Conservation (phyloP, 2,329 filamentous ascomycete genomes). For the Arachnomyces sp. region DNA sequence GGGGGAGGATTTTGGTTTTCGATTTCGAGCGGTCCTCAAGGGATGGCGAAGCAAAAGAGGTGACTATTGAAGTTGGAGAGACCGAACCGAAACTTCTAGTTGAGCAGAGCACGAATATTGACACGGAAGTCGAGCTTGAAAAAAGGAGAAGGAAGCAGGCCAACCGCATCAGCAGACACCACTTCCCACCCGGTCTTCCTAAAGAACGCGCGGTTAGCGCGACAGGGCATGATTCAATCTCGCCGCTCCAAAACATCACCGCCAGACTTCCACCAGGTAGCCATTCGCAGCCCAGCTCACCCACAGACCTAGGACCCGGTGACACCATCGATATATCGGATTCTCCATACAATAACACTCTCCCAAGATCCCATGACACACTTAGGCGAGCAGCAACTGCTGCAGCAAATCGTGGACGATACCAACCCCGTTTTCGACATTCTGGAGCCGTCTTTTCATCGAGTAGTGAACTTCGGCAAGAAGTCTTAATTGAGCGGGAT, state of each 20-base stretch:
- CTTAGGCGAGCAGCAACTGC: conserved; percentile 65
- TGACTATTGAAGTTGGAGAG: conserved; percentile 68
- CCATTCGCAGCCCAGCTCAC: conserved; percentile 19
- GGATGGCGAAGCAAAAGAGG: conserved; percentile 50
- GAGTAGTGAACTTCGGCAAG: conserved; percentile 45
- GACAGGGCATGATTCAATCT: conserved; percentile 9
- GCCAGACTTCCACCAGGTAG: conserved; percentile 20
- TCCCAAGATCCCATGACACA: conserved; percentile 62
- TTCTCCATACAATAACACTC: conserved; percentile 64
- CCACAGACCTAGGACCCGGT: conserved; percentile 14
- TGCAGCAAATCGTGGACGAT: conserved; percentile 64
- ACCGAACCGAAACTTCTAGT: conserved; percentile 61
- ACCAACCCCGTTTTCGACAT: conserved; percentile 7
- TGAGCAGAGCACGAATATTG: conserved; percentile 67
- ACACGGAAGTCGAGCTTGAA: conserved; percentile 71
- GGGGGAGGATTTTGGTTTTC: conserved; percentile 63
- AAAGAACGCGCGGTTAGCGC: conserved; percentile 14
- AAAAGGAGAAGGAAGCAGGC: conserved; percentile 61
- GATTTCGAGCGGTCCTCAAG: conserved; percentile 61
- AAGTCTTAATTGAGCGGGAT: conserved; percentile 78
- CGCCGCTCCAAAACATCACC: conserved; percentile 15
- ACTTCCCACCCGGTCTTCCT: conserved; percentile 35
- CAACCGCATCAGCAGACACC: conserved; percentile 48
- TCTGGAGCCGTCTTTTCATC: conserved; percentile 6
- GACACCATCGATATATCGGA: conserved; percentile 54